These are phyloP conservation scores for Quillaja saponaria DNA, from an alignment of 306 rosid genomes.

Conservation along the genomic window DNA sequence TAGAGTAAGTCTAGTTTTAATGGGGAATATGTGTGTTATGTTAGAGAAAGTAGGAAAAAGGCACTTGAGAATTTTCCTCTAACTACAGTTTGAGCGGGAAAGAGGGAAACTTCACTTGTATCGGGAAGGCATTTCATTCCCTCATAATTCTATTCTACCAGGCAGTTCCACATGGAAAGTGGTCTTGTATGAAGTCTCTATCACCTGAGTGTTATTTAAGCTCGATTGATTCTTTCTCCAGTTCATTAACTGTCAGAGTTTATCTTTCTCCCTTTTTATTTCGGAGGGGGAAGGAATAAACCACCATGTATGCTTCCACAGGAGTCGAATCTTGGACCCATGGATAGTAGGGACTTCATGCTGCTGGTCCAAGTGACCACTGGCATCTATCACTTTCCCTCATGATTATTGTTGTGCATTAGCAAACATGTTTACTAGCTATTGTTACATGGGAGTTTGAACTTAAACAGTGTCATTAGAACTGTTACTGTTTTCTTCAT, in stretches of 20 bases:
- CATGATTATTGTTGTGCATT: not conserved
- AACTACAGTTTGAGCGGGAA: not conserved
- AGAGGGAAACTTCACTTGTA: not conserved
- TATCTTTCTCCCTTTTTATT: constrained; percentile 3
- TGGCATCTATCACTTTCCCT: no score
- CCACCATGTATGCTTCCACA: no score
- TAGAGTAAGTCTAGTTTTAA: not conserved
- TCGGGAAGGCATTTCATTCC: not conserved
- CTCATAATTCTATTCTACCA: not conserved
- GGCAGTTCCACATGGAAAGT: not conserved
- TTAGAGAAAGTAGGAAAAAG: not conserved
- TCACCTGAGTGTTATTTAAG: constrained; percentile 2
- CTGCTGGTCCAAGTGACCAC: no score
- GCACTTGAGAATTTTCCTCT: not conserved
- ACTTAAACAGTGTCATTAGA: no score
- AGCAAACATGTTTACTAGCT: constrained; percentile 10
- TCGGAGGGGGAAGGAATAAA: no score
- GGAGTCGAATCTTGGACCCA: no score
- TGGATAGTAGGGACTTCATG: no score
- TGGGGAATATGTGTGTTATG: not conserved
- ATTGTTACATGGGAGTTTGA: constrained; percentile 5
- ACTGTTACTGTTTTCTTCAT: not conserved
- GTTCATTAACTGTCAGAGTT: constrained; percentile 9
- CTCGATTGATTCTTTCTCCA: not conserved
- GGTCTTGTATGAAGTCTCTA: not conserved